phyloP scores from a whole-genome alignment of 1,139 yeast species.

The Wickerhamiella infanticola region DNA sequence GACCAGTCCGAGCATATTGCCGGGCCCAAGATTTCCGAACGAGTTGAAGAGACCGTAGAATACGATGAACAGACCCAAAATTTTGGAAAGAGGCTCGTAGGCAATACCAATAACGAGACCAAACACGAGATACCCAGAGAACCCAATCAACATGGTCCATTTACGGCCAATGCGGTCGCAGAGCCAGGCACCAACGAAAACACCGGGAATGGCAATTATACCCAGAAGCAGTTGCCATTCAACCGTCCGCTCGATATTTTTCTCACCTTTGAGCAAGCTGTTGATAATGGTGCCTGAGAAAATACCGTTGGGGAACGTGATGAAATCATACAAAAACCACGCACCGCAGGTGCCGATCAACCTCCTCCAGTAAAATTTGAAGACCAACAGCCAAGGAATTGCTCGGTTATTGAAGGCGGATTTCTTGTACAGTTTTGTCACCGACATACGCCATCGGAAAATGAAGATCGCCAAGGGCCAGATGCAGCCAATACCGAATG shows the following conservation, averaged over 20 bases:
- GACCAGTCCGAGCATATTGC: conserved; percentile 54
- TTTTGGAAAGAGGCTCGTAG: conserved; percentile 33
- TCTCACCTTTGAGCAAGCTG: conserved; percentile 27
- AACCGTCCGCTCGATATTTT: conserved; percentile 32
- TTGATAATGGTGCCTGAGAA: conserved; percentile 40
- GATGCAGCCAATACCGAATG: conserved; percentile 58
- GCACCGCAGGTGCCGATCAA: conserved; percentile 42
- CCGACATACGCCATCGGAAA: conserved; percentile 56
- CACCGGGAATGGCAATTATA: conserved; percentile 42
- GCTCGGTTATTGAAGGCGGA: conserved; percentile 31
- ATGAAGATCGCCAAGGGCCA: conserved; percentile 63
- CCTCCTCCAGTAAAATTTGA: conserved; percentile 41
- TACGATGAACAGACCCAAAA: conserved; percentile 39
- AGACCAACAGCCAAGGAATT: conserved; percentile 39
- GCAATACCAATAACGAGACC: conserved; percentile 46
- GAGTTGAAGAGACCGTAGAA: conserved; percentile 46
- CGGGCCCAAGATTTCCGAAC: conserved; percentile 62
- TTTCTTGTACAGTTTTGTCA: conserved; percentile 41
- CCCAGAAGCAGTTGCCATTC: conserved; percentile 46
- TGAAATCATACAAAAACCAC: conserved; percentile 51
- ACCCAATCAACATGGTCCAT: conserved; percentile 43
- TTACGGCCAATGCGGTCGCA: conserved; percentile 43
- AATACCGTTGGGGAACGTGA: conserved; percentile 50
- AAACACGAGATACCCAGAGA: conserved; percentile 41
- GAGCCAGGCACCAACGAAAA: conserved; percentile 38